phyloP scores from a whole-genome alignment of 139 green algal species.

The Chloropicon primus region DNA sequence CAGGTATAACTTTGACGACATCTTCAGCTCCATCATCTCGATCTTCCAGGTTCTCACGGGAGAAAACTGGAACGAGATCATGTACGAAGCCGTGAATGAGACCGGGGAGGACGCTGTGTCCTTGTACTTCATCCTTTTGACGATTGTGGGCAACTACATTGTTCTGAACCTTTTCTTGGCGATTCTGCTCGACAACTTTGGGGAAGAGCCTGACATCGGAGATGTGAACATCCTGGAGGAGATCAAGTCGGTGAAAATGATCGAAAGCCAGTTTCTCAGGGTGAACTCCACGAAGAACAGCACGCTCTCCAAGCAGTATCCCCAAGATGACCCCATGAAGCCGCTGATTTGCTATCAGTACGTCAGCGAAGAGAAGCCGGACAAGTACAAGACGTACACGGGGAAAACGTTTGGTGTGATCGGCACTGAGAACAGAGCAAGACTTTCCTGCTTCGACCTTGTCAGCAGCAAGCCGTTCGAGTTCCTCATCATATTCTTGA shows the following conservation, averaged over 20 bases:
- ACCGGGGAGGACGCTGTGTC: neutral
- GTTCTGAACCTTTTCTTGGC: conserved; percentile 69
- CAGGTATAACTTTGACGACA: conserved; percentile 41
- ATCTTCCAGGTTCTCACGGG: conserved; percentile 45
- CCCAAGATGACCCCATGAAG: neutral
- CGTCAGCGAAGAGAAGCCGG: neutral
- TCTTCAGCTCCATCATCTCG: conserved; percentile 35
- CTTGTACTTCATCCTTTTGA: neutral
- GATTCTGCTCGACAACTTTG: conserved; percentile 41
- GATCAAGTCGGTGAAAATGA: neutral
- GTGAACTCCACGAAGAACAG: neutral
- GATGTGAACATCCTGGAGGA: neutral
- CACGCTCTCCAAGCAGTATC: neutral
- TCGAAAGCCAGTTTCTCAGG: neutral
- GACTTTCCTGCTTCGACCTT: neutral
- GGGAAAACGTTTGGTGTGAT: neutral
- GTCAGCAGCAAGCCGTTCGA: conserved; percentile 31
- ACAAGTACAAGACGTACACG: neutral
- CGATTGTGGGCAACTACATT: conserved; percentile 48
- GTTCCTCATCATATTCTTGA: conserved; percentile 35
- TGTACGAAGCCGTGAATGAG: conserved; percentile 4
- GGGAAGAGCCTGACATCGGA: conserved; percentile 12
- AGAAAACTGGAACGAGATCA: conserved; percentile 27
- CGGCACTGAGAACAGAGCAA: neutral
- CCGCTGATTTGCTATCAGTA: neutral